Evolutionary conservation across 2,329 filamentous ascomycete genomes (phyloP).

Genomic region (Sporothrix mexicana): DNA sequence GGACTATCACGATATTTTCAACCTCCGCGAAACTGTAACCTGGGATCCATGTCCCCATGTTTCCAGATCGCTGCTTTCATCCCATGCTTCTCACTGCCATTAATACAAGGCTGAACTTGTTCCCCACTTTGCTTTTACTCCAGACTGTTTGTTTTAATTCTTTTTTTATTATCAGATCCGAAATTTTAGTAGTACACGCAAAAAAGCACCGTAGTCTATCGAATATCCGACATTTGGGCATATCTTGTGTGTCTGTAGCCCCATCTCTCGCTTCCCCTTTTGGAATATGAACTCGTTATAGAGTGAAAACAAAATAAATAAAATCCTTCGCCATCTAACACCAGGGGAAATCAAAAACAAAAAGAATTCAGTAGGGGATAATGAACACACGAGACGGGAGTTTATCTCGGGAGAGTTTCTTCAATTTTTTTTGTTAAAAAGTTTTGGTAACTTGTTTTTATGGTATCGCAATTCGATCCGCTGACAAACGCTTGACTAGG

Average conservation of each 20-base stretch:
- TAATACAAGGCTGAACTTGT: not conserved
- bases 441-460: not conserved
- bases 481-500: not conserved
- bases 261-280: constrained; percentile 5
- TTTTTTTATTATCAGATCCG: constrained; percentile 16
- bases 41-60: too few species aligned
- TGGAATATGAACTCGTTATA: not conserved
- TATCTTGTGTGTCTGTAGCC: not conserved
- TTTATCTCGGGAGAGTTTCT: constrained; percentile 12
- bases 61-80: not conserved
- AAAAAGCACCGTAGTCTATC: constrained; percentile 23
- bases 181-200: constrained; percentile 2
- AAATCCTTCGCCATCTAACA: constrained; percentile 10
- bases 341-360: constrained; percentile 8
- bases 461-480: not conserved
- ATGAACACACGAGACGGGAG: constrained; percentile 5
- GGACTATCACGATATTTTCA: not conserved
- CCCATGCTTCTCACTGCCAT: not conserved
- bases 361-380: not conserved
- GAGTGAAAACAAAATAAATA: not conserved
- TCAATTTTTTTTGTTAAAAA: constrained; percentile 14
- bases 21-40: too few species aligned
- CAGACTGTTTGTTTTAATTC: not conserved
- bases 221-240: constrained; percentile 13
- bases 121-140: too few species aligned